These are phyloP conservation scores for Paramecium biaurelia DNA, from an alignment of 73 alveolate species.

Conservation along the genomic window DNA sequence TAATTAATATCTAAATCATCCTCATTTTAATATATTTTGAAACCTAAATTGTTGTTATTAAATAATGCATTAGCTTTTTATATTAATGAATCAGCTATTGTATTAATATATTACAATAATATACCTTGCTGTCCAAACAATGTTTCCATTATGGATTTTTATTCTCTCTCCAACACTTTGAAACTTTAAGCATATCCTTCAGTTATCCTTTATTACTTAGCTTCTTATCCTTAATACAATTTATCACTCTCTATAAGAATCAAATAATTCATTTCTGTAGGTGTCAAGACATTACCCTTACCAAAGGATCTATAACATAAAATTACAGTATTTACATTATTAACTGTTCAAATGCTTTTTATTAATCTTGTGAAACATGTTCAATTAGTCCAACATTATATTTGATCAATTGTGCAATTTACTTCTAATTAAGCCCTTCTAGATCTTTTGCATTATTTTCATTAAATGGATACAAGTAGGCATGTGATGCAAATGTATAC, in stretches of 20 bases:
- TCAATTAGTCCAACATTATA: constrained; percentile 35
- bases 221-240: background rate
- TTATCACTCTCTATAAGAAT: constrained; percentile 26
- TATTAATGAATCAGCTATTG: background rate
- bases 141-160: background rate
- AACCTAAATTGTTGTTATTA: background rate
- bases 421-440: background rate
- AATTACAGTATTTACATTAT: background rate
- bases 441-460: background rate
- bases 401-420: constrained; percentile 46
- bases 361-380: background rate
- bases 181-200: constrained; percentile 18
- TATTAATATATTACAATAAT: background rate
- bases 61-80: background rate
- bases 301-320: background rate
- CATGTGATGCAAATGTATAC: constrained; percentile 3
- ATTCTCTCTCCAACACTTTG: background rate
- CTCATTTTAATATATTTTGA: constrained; percentile 4
- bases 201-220: background rate
- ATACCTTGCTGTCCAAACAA: background rate
- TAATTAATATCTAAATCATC: constrained; percentile 35
- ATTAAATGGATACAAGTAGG: constrained; percentile 30
- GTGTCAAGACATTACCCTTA: constrained; percentile 6
- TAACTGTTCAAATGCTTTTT: background rate
- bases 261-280: constrained; percentile 35